Base-by-base conservation (phyloP, 352 stramenopile species). In the Phytopythium delawarense region DNA sequence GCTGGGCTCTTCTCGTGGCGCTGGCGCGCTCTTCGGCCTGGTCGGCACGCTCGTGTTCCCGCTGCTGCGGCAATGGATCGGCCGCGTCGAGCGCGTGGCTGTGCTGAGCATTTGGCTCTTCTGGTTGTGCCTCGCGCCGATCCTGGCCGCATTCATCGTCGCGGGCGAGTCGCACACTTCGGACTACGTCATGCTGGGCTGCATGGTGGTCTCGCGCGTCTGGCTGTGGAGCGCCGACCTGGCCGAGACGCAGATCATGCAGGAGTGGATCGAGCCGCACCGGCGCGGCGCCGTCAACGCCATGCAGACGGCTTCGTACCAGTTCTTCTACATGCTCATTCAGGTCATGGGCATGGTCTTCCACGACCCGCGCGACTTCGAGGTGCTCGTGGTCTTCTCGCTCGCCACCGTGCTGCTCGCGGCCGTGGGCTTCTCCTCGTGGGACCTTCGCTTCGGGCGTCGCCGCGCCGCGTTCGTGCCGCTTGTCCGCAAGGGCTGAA, bases 191-290 rank as follows among this genome's bases (percentile, higher is more conserved):
- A 82, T 88, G 69, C 60, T 88, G 37, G 65, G 53, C 4, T 83
- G 74, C 46, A 69, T 87, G 52, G 63, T 81, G 18, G 61, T 83
- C 21, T 86, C 78, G 9, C 76, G 79, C 32, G 53, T 75, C 53
- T 87, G 78, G 75, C 72, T 89, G 11, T 87, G 79, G 79, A 81
- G 59, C 32, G 67, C 63, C 9, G 78, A 88, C 56, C 56, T 89
- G n/a, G 78, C 75, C 8, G 77, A 88, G 66, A 87, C 76, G 28
- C 80, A 89, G 69, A 78, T 87, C 57, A 87, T 88, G 78, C 79
- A 89, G 59, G 79, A 89, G 66, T 86, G 75, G 74, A 79, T 88
- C 57, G 67, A 77, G n/a, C 69, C 74, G 16, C 66, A 75, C 54
- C 66, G 74, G 9, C 78, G 79, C 39, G 75, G 78, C 37, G 61